Conservation (phyloP, 345 rosid species). For the Pugionium dolabratum region DNA sequence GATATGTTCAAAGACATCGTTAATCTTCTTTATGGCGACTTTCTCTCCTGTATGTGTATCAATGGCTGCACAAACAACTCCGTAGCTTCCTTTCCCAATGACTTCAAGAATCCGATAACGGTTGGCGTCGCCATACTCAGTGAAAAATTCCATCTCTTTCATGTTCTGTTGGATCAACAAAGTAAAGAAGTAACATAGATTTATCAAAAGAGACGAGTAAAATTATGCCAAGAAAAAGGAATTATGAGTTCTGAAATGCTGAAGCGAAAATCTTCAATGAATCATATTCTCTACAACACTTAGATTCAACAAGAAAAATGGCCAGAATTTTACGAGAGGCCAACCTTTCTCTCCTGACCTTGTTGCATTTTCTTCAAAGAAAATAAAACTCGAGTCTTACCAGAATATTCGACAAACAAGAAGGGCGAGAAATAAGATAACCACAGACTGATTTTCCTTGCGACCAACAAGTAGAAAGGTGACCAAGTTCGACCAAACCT, state of each 20-base stretch:
- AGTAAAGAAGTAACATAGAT: no score
- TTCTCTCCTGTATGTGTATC: constrained; percentile 91
- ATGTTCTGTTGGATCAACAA: constrained; percentile 46
- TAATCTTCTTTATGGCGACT: constrained; percentile 88
- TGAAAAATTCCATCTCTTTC: constrained; percentile 79
- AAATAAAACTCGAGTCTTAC: no score
- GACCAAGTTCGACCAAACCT: constrained; percentile 10
- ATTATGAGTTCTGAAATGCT: not conserved
- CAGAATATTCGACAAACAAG: no score
- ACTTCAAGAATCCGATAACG: constrained; percentile 80
- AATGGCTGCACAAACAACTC: constrained; percentile 92
- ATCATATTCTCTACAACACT: not conserved
- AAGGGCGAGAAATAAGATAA: not conserved
- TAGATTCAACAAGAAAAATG: not conserved
- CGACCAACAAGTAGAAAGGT: constrained; percentile 27
- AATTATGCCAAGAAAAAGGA: no score
- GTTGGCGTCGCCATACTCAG: constrained; percentile 92
- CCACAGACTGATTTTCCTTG: not conserved
- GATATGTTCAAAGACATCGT: constrained; percentile 77
- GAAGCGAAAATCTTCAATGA: not conserved
- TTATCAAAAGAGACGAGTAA: no score
- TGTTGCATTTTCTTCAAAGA: not conserved
- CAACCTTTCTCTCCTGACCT: not conserved
- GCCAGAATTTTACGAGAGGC: not conserved
- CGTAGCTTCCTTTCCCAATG: constrained; percentile 95